These are phyloP conservation scores for Capsella bursapastoris DNA, from an alignment of 345 rosid genomes.

Conservation along the genomic window DNA sequence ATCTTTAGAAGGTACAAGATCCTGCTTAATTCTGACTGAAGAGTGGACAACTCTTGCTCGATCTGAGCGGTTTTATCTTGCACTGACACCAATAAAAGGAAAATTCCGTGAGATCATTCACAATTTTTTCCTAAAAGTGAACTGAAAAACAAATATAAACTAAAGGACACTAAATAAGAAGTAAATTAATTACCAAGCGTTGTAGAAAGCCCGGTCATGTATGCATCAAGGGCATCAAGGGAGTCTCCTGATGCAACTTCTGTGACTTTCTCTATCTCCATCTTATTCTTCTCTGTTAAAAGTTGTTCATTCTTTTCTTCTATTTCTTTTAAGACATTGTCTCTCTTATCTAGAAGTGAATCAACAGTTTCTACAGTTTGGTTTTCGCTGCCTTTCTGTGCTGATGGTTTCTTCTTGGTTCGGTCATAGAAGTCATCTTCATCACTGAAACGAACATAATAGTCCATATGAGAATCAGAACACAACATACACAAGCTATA, in stretches of 20 bases:
- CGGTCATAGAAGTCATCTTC: slow-evolving; percentile 99
- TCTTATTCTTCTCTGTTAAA: slow-evolving; percentile 64
- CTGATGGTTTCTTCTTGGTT: slow-evolving; percentile 70
- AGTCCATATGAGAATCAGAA: slow-evolving; percentile 15
- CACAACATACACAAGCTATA: slow-evolving; percentile 11
- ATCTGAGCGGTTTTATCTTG: slow-evolving; percentile 64
- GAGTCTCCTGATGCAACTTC: slow-evolving; percentile 74
- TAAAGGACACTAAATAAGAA: background rate
- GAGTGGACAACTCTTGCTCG: slow-evolving; percentile 69
- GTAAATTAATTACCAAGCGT: slow-evolving; percentile 65
- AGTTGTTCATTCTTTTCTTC: slow-evolving; percentile 62
- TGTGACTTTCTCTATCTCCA: slow-evolving; percentile 53
- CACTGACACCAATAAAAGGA: slow-evolving; percentile 51
- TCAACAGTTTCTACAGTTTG: slow-evolving; percentile 86
- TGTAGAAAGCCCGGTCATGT: slow-evolving; percentile 87
- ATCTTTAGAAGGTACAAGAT: slow-evolving; percentile 75
- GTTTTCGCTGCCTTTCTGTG: slow-evolving; percentile 59
- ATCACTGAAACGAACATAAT: slow-evolving; percentile 54
- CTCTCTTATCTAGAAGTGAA: slow-evolving; percentile 89
- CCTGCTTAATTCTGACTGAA: slow-evolving; percentile 76
- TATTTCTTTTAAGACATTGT: slow-evolving; percentile 64
- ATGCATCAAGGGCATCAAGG: slow-evolving; percentile 95
- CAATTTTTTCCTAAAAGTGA: background rate
- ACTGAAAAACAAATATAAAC: background rate
- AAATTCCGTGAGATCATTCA: background rate